These are phyloP conservation scores for Mallotus repandus DNA, from an alignment of 441 rosid genomes.

Conservation along the genomic window DNA sequence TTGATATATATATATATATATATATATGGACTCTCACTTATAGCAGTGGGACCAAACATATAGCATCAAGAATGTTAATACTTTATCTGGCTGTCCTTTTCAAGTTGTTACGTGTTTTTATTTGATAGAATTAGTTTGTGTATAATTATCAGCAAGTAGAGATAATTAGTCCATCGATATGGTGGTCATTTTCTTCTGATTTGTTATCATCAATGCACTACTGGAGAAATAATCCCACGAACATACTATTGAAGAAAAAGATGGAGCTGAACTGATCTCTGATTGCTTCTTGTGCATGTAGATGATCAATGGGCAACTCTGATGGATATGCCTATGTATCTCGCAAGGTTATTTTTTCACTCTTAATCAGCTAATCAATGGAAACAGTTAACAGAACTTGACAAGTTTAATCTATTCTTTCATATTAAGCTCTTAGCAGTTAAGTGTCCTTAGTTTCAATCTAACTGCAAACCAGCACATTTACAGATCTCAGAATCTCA, in stretches of 20 bases:
- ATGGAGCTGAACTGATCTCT: conserved; percentile 65
- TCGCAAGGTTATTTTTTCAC: too few species aligned
- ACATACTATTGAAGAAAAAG: conserved; percentile 72
- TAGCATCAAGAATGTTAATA: too few species aligned
- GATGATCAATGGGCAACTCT: conserved; percentile 29
- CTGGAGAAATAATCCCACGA: conserved; percentile 55
- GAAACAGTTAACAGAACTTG: not conserved
- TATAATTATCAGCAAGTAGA: not conserved
- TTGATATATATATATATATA: not conserved
- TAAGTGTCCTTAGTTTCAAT: too few species aligned
- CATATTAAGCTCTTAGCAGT: not conserved
- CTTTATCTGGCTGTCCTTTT: not conserved
- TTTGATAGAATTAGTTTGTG: too few species aligned
- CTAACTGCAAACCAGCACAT: not conserved
- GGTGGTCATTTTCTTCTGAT: too few species aligned
- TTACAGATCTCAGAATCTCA: conserved; percentile 18
- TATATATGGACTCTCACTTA: not conserved
- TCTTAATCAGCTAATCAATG: too few species aligned
- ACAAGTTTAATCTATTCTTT: too few species aligned
- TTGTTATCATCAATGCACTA: conserved; percentile 44
- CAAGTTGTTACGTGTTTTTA: not conserved
- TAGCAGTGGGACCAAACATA: not conserved
- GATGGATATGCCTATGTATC: too few species aligned
- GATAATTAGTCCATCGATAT: too few species aligned
- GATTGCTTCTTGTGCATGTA: conserved; percentile 76